Evolutionary conservation across 1,139 yeast species (phyloP).

Genomic region (Protomyces gravidus): DNA sequence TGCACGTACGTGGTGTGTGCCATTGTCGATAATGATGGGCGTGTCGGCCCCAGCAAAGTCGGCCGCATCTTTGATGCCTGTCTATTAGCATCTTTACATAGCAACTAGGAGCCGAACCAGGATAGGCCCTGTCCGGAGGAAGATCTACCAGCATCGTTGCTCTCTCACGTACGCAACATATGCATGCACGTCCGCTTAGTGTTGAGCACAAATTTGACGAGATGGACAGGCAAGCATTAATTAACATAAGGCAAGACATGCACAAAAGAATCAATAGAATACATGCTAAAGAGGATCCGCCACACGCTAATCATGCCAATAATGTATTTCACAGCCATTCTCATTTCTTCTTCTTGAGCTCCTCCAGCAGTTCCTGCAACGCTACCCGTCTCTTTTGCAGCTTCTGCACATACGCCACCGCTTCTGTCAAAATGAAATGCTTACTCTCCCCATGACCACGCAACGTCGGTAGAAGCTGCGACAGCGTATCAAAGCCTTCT

Average conservation of each 20-base stretch:
- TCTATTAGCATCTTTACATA: neutral
- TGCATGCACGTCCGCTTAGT: neutral
- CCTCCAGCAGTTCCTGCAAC: too few relatives aligned
- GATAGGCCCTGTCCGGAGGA: neutral
- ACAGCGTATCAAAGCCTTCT: slow-evolving; percentile 42
- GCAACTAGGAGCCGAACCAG: neutral
- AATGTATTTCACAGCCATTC: too few relatives aligned
- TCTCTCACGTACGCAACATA: too few relatives aligned
- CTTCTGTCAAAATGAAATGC: neutral
- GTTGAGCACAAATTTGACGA: neutral
- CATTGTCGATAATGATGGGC: slow-evolving; percentile 32
- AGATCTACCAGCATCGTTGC: neutral
- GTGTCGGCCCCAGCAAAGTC: slow-evolving; percentile 17
- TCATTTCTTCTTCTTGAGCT: too few relatives aligned
- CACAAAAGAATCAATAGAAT: neutral
- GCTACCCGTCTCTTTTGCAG: neutral
- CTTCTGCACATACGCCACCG: neutral
- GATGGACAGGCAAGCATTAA: neutral
- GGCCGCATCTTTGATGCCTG: neutral
- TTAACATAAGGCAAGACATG: neutral
- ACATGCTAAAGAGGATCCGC: neutral
- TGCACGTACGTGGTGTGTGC: slow-evolving; percentile 44
- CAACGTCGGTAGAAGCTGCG: slow-evolving; percentile 42
- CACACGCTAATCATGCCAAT: neutral
- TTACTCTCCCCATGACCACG: slow-evolving; percentile 30